Evolutionary conservation across 177 flowering plant genomes (phyloP).

Genomic region (Telopea speciosissima): DNA sequence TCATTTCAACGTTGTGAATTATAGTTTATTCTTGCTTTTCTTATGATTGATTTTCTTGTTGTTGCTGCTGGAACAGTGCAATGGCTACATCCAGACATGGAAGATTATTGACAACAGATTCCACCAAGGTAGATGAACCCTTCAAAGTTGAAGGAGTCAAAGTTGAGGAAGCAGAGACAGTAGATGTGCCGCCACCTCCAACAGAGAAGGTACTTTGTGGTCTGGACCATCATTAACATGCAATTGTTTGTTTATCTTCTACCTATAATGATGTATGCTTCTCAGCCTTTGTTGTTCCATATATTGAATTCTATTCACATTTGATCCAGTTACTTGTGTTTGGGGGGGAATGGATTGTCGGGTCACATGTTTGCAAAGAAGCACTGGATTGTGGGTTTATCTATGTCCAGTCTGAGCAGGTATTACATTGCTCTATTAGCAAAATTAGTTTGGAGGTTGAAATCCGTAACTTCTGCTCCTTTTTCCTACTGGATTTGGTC

Average conservation of each 20-base stretch:
- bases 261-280: not conserved
- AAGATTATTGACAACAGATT: constrained; percentile 56
- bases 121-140: constrained; percentile 62
- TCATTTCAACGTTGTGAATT: not conserved
- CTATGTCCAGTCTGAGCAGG: constrained; percentile 93
- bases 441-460: not conserved
- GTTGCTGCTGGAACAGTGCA: constrained; percentile 26
- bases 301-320: not conserved
- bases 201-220: constrained; percentile 56
- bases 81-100: constrained; percentile 30
- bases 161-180: constrained; percentile 97
- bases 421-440: constrained; percentile 14
- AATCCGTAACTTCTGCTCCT: not conserved
- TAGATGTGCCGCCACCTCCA: constrained; percentile 70
- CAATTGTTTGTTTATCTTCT: not conserved
- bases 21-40: not conserved
- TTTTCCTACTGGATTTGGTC: not conserved
- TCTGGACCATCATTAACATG: not conserved
- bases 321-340: constrained; percentile 69
- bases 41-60: not conserved
- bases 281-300: not conserved
- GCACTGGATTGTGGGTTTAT: constrained; percentile 67
- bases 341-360: constrained; percentile 98
- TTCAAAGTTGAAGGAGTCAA: too few relatives aligned
- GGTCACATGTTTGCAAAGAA: constrained; percentile 85